These are phyloP conservation scores for Coemansia sp. DNA, from an alignment of 371 early-diverging fungal genomes.

Conservation along the genomic window DNA sequence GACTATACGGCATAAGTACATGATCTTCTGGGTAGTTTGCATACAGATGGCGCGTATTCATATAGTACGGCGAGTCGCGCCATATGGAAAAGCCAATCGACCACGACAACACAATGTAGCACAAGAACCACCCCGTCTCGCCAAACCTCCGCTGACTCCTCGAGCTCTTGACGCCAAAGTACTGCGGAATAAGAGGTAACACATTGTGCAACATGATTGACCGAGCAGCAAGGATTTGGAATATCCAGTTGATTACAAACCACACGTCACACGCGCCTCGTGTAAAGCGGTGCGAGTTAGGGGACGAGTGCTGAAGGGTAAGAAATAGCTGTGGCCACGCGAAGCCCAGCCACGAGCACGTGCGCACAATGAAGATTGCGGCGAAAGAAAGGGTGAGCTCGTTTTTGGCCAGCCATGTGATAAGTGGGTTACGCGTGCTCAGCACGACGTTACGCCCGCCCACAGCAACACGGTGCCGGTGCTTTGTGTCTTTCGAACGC, in stretches of 20 bases:
- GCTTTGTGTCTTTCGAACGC: neutral
- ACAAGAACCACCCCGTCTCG: conserved; percentile 62
- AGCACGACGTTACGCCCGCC: conserved; percentile 17
- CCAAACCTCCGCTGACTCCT: conserved; percentile 63
- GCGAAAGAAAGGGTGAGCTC: conserved; percentile 26
- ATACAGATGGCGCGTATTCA: conserved; percentile 64
- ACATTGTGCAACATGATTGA: conserved; percentile 28
- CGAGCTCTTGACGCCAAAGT: conserved; percentile 11
- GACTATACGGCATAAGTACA: conserved; percentile 39
- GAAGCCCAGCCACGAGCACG: conserved; percentile 28
- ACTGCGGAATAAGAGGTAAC: conserved; percentile 20
- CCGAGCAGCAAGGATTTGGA: conserved; percentile 34
- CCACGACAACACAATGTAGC: conserved; percentile 53
- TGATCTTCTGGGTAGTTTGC: conserved; percentile 62
- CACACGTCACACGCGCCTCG: conserved; percentile 29
- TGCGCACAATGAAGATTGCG: conserved; percentile 17
- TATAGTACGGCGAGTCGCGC: conserved; percentile 63
- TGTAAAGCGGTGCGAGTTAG: conserved; percentile 12
- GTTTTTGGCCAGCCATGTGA: conserved; percentile 41
- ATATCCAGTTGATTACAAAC: conserved; percentile 41
- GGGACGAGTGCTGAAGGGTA: conserved; percentile 23
- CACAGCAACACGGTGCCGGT: neutral
- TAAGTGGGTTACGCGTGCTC: conserved; percentile 34
- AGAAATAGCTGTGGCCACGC: conserved; percentile 34
- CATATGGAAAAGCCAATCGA: conserved; percentile 30